Base-by-base conservation (phyloP, 78 protist genomes). In the Dictyostelium intermedium region DNA sequence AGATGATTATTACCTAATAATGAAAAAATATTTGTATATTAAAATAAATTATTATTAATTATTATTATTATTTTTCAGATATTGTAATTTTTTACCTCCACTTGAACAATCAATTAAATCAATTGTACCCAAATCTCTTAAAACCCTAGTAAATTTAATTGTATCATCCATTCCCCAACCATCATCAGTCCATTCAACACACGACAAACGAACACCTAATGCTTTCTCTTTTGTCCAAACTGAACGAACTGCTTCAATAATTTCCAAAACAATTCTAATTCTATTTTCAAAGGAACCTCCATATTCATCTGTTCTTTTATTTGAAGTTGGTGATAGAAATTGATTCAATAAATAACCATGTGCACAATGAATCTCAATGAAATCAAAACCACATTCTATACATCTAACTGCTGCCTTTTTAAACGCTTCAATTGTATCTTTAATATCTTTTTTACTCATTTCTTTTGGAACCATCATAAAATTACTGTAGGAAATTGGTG, bases 331-430 rank as follows among this genome's bases (percentile, higher is more conserved):
- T 30, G 91, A 84, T 7, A 96, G 73, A 83, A 96, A 97, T 35
- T 37, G 34, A 61, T 50, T 70, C 66, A 95, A n/a, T 25, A 97
- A 87, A 60, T 96, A 97, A 35, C 98, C 98, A 82, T 97, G 97
- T 9, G 98, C 99, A 25, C 72, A 83, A 84, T 98, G 99, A 56
- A 98, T 84, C 86, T 98, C 98, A 23, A 98, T 95, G 14, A 97
- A 97, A 76, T 97, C 99, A 74, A 97, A 96, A 3, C 99, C 99
- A 7, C 98, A 98, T 41, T 80, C 73, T 20, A 53, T 78, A 16
- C 93, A 69, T 35, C 91, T 76, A 37, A 60, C 45, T 0, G 98
- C 95, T 5, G 97, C 96, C 11, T 37, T 47, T 61, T 20, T 77
- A 56, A 85, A 97, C 0, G 53, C 96, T 13, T n/a, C 86, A 27